Base-by-base conservation (phyloP, 2,329 filamentous ascomycete species). In the Aspergillus amoenus region DNA sequence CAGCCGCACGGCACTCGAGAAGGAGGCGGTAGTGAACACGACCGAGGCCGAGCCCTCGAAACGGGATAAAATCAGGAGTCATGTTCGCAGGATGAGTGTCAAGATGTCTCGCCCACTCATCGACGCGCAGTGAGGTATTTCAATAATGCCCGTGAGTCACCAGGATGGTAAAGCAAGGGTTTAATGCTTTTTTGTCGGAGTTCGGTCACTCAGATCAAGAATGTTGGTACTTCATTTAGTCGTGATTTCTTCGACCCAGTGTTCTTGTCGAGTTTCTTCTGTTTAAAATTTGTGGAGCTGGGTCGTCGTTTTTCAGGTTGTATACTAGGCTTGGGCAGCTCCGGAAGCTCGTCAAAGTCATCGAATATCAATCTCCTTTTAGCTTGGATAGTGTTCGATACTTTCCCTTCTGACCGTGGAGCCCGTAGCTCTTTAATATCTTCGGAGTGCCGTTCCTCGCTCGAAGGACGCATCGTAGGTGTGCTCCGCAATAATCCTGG, bases 201-300 rank as follows among this genome's bases (percentile, higher is more conserved):
- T 13, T 40, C 21, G 18, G 40, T 9, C 30, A 4, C 15, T 76
- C 68, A 77, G 34, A 75, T 58, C 44, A 78, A 56, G 66, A 78
- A 79, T 48, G 73, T 78, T 39, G 77, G 77, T 44, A 79, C 74
- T 64, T 78, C 73, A 56, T 73, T 74, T 39, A 76, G 70, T 43
- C 73, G 70, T 32, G 72, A 70, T 62, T 72, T 73, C 57, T 73
- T 75, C 51, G 67, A 58, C 52, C 63, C 61, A 43, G 67, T 57
- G 56, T 67, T 64, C 45, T 67, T 60, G 30, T 55, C 57, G 52
- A 54, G 47, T 40, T 51, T 53, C 9, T 43, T 57, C 41, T 64
- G 63, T 45, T 61, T 50, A 17, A 52, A 52, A 55, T 59, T 55
- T 11, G 55, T 52, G 49, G 65, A 59, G 32, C 59, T 32, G 39